phyloP scores from a whole-genome alignment of 306 rosid species.

The Trichosanthes truncata region DNA sequence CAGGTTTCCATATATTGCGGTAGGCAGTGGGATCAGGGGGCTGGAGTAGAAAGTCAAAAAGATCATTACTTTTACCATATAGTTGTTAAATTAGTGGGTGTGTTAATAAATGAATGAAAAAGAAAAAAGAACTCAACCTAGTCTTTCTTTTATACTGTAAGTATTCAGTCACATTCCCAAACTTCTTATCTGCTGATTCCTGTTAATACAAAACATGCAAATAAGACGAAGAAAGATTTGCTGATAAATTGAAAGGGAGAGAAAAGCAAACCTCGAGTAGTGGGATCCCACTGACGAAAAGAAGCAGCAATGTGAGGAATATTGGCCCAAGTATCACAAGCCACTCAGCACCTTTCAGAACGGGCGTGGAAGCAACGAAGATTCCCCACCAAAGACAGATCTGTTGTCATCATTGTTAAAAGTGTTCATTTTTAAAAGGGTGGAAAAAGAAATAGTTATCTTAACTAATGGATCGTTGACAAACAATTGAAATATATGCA shows the following conservation, averaged over 20 bases:
- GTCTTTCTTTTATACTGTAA: slow-evolving; percentile 58
- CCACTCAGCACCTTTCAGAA: slow-evolving; percentile 76
- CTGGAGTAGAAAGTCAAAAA: slow-evolving; percentile 32
- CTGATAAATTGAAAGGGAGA: not conserved
- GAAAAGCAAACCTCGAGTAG: slow-evolving; percentile 74
- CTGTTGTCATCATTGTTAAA: slow-evolving; percentile 33
- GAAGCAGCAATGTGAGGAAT: slow-evolving; percentile 83
- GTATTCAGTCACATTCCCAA: slow-evolving; percentile 58
- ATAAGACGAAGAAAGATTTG: slow-evolving; percentile 8
- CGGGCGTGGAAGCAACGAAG: slow-evolving; percentile 73
- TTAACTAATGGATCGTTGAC: not conserved
- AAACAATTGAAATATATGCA: not conserved
- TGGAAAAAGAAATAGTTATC: not conserved
- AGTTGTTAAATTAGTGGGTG: not conserved
- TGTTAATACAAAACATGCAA: slow-evolving; percentile 21
- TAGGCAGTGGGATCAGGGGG: slow-evolving; percentile 76
- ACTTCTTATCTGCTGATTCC: slow-evolving; percentile 91
- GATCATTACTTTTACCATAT: not conserved
- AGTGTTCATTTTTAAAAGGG: slow-evolving; percentile 7
- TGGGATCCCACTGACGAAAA: slow-evolving; percentile 89
- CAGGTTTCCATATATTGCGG: slow-evolving; percentile 55
- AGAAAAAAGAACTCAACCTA: slow-evolving; percentile 35
- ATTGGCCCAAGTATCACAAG: slow-evolving; percentile 73
- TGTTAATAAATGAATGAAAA: not conserved
- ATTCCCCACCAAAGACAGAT: slow-evolving; percentile 97